Evolutionary conservation across 2,329 filamentous ascomycete species (phyloP), one percentile per base, ranked within the genome.

Genomic region (Stagonosporopsis rhizophila): DNA sequence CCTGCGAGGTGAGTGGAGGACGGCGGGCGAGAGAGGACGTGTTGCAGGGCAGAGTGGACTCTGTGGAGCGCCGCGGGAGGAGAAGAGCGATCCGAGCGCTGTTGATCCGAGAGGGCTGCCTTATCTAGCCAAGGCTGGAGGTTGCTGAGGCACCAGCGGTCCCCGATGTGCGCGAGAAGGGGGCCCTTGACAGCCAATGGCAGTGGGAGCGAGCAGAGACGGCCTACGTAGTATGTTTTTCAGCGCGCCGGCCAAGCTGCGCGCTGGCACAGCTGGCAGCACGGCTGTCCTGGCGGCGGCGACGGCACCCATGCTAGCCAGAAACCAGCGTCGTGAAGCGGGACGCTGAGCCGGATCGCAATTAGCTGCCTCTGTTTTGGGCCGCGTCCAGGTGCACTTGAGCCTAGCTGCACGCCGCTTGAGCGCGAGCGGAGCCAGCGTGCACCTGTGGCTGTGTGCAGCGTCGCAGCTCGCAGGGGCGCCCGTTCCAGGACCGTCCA

Each of bases 41-140:
- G 50, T 64, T 62, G 66, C 65, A 67, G 52, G 52, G 27, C 15
- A 23, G 54, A 64, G 27, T 30, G 25, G 25, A 27, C 25, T 27
- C 25, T 5, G 55, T 52, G 57, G 40, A 58, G 63, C 61, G 60
- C 23, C 61, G 59, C 56, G 47, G 57, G 50, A 56, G 59, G 44
- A 50, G 56, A 48, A 45, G 28, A 55, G 49, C 60, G 57, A 64
- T 61, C 55, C 44, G 45, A 59, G 56, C 56, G 41, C 25, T 20
- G 55, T 32, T 50, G 45, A n/a, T n/a, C n/a, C n/a, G 20, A 28
- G 22, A 38, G 45, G 35, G 41, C 51, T 55, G 34, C 46, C 56
- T 58, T 41, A 58, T 60, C 44, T 35, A 41, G 47, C 25, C 32
- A 52, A 38, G 46, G 52, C 30, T 27, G 44, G 35, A 35, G 40